A percentile compares a stretch with the other conserved stretches of the same genome.
Evolutionary conservation across 495 filamentous ascomycete genomes (phyloP).

Genomic region (Tuber magnatum): DNA sequence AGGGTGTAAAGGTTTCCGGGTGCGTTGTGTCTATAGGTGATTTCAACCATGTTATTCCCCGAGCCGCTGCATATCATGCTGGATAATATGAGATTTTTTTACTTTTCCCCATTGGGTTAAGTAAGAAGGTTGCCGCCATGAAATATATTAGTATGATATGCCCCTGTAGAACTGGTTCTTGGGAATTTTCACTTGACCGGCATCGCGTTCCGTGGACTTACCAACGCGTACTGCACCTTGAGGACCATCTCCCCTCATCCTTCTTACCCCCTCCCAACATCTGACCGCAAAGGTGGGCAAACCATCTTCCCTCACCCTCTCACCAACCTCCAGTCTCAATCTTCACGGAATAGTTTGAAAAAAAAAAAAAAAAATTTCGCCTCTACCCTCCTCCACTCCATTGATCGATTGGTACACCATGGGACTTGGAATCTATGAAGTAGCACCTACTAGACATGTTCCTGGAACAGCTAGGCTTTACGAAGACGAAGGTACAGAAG

Average conservation of each 20-base stretch:
- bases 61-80: neutral
- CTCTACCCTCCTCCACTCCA: too few relatives aligned
- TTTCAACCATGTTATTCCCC: neutral
- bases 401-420: conserved; percentile 28
- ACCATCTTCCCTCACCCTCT: neutral
- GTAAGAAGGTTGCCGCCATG: neutral
- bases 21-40: neutral
- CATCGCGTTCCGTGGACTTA: neutral
- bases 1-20: neutral
- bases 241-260: neutral
- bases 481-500: conserved; percentile 28
- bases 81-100: neutral
- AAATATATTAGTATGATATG: too few relatives aligned
- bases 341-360: neutral
- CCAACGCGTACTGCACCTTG: neutral
- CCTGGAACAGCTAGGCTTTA: conserved; percentile 47
- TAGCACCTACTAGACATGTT: conserved; percentile 45
- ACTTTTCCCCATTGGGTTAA: neutral
- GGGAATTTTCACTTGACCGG: neutral
- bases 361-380: neutral
- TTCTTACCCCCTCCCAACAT: neutral
- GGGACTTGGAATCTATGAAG: conserved; percentile 46
- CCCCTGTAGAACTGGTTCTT: neutral
- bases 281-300: neutral
- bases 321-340: neutral